Conservation (phyloP, 225 moss, liverwort and hornwort genomes). For the Antitrichia curtipendula region DNA sequence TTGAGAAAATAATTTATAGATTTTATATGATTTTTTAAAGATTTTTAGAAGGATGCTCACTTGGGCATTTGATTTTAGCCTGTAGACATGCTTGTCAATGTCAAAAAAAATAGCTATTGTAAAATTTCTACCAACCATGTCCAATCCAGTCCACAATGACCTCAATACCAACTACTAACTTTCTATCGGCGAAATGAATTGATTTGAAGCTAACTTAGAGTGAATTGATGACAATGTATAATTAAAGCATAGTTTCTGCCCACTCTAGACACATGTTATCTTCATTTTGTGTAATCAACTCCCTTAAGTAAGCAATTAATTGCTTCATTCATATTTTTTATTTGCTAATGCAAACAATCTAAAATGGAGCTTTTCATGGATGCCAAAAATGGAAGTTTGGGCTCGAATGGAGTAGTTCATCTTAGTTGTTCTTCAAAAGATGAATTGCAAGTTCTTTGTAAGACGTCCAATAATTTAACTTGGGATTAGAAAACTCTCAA, state of each 20-base stretch:
- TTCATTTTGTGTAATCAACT: background rate
- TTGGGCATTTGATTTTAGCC: background rate
- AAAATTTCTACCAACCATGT: background rate
- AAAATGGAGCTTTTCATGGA: too few species aligned
- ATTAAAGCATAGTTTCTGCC: background rate
- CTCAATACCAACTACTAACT: background rate
- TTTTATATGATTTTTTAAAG: background rate
- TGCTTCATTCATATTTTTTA: background rate
- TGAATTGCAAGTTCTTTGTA: background rate
- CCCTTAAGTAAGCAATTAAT: background rate
- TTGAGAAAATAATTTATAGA: background rate
- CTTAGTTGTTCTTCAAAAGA: background rate
- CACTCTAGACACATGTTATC: background rate
- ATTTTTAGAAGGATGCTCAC: background rate
- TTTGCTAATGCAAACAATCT: background rate
- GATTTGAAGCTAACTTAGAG: background rate
- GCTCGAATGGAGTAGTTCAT: too few species aligned
- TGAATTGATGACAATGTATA: background rate
- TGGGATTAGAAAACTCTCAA: background rate
- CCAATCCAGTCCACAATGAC: background rate
- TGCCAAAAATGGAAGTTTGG: background rate
- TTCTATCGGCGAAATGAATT: background rate
- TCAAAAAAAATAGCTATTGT: background rate
- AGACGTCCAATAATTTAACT: too few species aligned
- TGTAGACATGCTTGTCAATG: accelerated